Percentiles rank a stretch among this genome's conserved stretches.
phyloP scores from a whole-genome alignment of 2,329 filamentous ascomycete genomes.

The Macroventuria anomochaeta region DNA sequence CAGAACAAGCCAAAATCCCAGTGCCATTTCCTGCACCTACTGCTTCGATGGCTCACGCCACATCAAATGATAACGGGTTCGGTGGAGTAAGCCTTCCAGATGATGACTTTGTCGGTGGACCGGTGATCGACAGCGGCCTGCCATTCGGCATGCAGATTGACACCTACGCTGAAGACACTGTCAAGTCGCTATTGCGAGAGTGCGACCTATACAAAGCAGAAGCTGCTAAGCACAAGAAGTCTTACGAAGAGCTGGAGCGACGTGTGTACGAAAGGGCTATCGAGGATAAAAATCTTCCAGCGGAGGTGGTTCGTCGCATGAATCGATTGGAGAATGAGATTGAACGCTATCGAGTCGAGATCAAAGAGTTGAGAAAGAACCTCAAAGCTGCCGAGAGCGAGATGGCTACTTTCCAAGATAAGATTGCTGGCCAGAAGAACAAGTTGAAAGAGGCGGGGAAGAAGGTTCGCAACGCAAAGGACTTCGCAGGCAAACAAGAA shows the following conservation, averaged over 20 bases:
- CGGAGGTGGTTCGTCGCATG: slow-evolving; percentile 3
- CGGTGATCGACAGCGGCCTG: not conserved
- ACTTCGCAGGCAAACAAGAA: slow-evolving; percentile 21
- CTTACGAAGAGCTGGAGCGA: not conserved
- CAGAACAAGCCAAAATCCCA: too few relatives aligned
- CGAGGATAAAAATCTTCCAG: not conserved
- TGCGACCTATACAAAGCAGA: not conserved
- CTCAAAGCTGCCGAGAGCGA: slow-evolving; percentile 16
- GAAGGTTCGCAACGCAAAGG: slow-evolving; percentile 26
- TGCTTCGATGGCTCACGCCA: too few relatives aligned
- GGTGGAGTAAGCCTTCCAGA: not conserved
- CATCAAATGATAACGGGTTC: not conserved
- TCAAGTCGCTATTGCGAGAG: slow-evolving; percentile 7
- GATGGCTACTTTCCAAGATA: slow-evolving; percentile 7
- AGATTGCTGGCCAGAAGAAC: slow-evolving; percentile 19
- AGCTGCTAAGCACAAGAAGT: not conserved
- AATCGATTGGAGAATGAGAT: slow-evolving; percentile 21
- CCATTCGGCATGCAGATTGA: not conserved
- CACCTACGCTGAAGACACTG: slow-evolving; percentile 2
- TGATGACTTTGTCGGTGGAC: not conserved
- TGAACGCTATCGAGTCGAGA: slow-evolving; percentile 17
- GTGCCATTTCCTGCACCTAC: too few relatives aligned
- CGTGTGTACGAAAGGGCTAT: not conserved
- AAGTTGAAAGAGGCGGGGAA: slow-evolving; percentile 28
- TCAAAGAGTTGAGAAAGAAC: slow-evolving; percentile 14